These are phyloP conservation scores for Talaromyces funiculosus DNA, from an alignment of 2,329 filamentous ascomycete species.

Conservation along the genomic window DNA sequence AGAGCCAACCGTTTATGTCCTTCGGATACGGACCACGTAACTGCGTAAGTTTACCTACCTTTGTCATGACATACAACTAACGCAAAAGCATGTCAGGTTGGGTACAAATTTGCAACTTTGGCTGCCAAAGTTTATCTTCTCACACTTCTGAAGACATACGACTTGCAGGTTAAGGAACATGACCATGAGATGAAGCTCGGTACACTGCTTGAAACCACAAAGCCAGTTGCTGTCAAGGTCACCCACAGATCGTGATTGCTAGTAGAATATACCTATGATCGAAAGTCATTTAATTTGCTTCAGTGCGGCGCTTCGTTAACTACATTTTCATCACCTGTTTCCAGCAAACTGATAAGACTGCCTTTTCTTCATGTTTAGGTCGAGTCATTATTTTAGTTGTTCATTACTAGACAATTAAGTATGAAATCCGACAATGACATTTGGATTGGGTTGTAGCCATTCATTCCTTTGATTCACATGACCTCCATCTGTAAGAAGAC, in stretches of 20 bases:
- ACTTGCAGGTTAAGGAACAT: conserved; percentile 5
- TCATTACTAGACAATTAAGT: neutral
- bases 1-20: conserved; percentile 7
- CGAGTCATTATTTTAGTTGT: neutral
- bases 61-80: no score
- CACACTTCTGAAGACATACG: conserved; percentile 4
- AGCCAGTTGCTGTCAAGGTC: conserved; percentile 6
- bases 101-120: conserved; percentile 9
- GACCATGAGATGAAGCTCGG: conserved; percentile 10
- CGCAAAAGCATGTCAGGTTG: neutral
- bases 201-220: conserved; percentile 5
- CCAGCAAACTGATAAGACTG: neutral
- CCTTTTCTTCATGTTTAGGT: neutral
- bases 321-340: neutral
- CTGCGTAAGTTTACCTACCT: neutral
- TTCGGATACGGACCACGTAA: conserved; percentile 9
- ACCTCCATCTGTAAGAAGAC: neutral
- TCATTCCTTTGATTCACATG: neutral
- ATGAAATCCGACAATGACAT: neutral
- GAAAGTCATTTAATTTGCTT: neutral
- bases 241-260: neutral
- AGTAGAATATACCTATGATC: neutral
- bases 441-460: neutral
- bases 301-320: neutral
- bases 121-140: conserved; percentile 3